Percentiles rank a stretch among this genome's conserved stretches.
Conservation (phyloP, 306 rosid species). For the Geum urbanum region DNA sequence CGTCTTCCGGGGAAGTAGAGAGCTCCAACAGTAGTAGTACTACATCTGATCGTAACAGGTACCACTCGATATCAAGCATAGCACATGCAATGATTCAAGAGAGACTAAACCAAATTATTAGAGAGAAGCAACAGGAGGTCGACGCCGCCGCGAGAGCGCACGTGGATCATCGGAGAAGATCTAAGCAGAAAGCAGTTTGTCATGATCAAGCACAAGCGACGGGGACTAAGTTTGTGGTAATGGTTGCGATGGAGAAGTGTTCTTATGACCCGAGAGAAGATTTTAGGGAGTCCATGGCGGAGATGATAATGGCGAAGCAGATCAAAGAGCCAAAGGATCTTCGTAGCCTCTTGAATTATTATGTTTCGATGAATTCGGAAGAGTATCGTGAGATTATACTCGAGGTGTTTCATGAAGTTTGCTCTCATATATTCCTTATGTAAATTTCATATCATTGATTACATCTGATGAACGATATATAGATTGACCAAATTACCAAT, state of each 20-base stretch:
- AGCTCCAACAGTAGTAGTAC: constrained; percentile 27
- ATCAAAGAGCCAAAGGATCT: constrained; percentile 69
- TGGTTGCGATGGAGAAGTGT: constrained; percentile 81
- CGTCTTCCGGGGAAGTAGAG: constrained; percentile 80
- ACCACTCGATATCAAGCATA: constrained; percentile 67
- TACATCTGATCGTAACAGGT: constrained; percentile 41
- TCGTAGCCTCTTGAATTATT: constrained; percentile 73
- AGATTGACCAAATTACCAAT: background rate
- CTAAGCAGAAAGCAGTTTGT: constrained; percentile 27
- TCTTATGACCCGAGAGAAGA: constrained; percentile 81
- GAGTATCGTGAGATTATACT: constrained; percentile 54
- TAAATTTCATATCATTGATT: constrained; percentile 43
- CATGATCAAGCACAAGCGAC: constrained; percentile 21
- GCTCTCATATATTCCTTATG: constrained; percentile 57
- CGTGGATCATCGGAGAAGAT: constrained; percentile 39
- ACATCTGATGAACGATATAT: background rate
- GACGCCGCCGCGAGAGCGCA: constrained; percentile 20
- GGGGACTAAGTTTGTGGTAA: constrained; percentile 64
- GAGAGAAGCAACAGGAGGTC: constrained; percentile 43
- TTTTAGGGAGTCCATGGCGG: constrained; percentile 73
- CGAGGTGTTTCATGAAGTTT: constrained; percentile 75
- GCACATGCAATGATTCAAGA: constrained; percentile 98
- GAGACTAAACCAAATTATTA: constrained; percentile 78
- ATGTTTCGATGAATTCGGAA: constrained; percentile 69
- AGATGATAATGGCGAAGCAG: constrained; percentile 69